Conservation (phyloP, 2,329 filamentous ascomycete species). For the Aspergillus sp. region DNA sequence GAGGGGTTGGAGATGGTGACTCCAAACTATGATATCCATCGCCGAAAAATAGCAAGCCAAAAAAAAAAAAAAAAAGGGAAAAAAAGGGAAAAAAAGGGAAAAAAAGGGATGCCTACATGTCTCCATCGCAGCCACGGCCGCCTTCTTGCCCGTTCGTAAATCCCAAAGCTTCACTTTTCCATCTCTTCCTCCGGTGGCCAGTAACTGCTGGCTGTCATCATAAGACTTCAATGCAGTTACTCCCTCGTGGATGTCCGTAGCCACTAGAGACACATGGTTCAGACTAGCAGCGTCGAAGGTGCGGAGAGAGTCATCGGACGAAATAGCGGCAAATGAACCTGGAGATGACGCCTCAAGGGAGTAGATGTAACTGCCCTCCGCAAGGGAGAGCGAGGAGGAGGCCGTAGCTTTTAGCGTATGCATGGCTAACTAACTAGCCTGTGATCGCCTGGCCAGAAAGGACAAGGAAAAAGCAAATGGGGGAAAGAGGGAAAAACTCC, state of each 20-base stretch:
- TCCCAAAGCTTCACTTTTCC: constrained; percentile 45
- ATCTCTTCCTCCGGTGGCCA: constrained; percentile 42
- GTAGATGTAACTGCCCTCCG: constrained; percentile 45
- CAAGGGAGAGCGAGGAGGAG: constrained; percentile 40
- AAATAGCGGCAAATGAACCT: constrained; percentile 41
- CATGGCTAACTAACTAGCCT: constrained; percentile 22
- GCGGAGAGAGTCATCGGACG: constrained; percentile 47
- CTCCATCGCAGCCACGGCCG: constrained; percentile 34
- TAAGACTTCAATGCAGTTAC: constrained; percentile 40
- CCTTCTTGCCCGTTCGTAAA: constrained; percentile 30
- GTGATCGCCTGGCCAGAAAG: not conserved
- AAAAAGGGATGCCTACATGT: constrained; percentile 30
- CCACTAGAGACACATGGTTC: constrained; percentile 28
- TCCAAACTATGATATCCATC: not conserved
- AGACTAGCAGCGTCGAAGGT: constrained; percentile 40
- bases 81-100: not conserved
- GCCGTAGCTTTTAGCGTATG: constrained; percentile 33
- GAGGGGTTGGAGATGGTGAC: not conserved
- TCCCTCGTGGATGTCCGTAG: constrained; percentile 33
- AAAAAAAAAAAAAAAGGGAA: not conserved
- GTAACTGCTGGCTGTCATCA: constrained; percentile 24
- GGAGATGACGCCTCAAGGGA: constrained; percentile 32
- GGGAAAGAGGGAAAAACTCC: not conserved
- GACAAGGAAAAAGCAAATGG: not conserved
- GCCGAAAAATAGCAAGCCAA: not conserved